Percentiles rank a stretch among this genome's conserved stretches.
Evolutionary conservation across 2,329 filamentous ascomycete genomes (phyloP).

Genomic region (Alternaria ethzedia): DNA sequence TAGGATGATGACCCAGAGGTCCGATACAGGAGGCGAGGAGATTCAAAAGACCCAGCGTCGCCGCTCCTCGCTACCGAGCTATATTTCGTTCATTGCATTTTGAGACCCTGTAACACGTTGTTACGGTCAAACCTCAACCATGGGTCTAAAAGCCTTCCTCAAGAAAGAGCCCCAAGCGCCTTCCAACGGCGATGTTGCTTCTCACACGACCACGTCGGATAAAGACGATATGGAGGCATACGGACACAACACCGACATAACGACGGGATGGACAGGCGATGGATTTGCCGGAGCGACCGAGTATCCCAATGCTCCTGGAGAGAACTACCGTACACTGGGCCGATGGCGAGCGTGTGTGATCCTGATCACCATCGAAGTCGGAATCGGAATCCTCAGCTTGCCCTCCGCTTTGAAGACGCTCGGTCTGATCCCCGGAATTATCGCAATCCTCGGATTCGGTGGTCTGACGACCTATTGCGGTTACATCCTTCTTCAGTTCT

Average conservation of each 20-base stretch:
- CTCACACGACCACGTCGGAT: conserved; percentile 26
- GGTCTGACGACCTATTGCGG: conserved; percentile 35
- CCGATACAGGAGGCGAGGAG: conserved; percentile 36
- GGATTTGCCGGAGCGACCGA: conserved; percentile 28
- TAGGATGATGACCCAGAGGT: conserved; percentile 23
- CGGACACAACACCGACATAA: conserved; percentile 32
- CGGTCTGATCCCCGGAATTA: conserved; percentile 39
- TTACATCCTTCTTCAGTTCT: conserved; percentile 36
- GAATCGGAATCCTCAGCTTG: conserved; percentile 37
- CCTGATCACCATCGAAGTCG: conserved; percentile 40
- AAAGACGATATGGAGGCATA: conserved; percentile 28
- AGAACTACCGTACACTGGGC: conserved; percentile 35
- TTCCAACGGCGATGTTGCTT: conserved; percentile 13
- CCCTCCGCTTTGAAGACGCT: conserved; percentile 37
- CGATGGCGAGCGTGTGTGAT: conserved; percentile 40
- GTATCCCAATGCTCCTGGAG: conserved; percentile 24
- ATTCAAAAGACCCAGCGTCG: conserved; percentile 26
- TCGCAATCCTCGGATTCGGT: conserved; percentile 38
- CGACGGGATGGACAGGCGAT: conserved; percentile 34
- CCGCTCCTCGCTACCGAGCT: conserved; percentile 11
- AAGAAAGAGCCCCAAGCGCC: conserved; percentile 29
- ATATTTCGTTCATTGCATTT: neutral
- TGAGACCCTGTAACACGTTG: neutral
- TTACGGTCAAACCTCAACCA: conserved; percentile 14
- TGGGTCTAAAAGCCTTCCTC: conserved; percentile 34